Base-by-base conservation (phyloP, 805 yeast genomes). In the Yamadazyma olivae region DNA sequence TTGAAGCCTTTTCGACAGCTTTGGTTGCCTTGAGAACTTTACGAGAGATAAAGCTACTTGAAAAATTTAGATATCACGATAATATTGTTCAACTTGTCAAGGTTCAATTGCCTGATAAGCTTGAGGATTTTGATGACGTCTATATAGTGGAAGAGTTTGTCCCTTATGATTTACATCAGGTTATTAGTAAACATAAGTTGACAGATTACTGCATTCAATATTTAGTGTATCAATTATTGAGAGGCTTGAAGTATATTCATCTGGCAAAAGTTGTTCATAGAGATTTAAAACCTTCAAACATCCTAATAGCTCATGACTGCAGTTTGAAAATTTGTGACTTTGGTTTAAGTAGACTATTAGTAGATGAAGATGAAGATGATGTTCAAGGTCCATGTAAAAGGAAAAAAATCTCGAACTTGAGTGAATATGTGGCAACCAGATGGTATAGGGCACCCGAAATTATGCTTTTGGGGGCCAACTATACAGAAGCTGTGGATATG, bases 401-500 rank as follows among this genome's bases (percentile, higher is more conserved):
- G 14, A n/a, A n/a, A 15, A 20, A 28, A 23, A 55, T 64, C 17
- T 55, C 82, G 0, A 73, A 74, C 44, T 65, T 83, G 64, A 84
- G 91, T 0, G 91, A 84, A 53, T 84, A 84, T 46, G 93, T 84
- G 3, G 91, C 91, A 3, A 84, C 93, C 6, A 65, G 93, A 48
- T 84, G 91, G 91, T 84, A 84, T 54, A 63, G 93, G 35, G 91
- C 91, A 0, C 91, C 91, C 0, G 93, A 84, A 55, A 81, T 84
- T 39, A 84, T 84, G 91, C 59, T 84, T 18, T 77, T 86, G 1
- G 71, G 75, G 41, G 79, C 84, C 27, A 81, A 80, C 49, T 84
- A 84, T 46, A 75, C 90, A 2, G 77, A 82, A 6, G 86, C 89
- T 0, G 81, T 84, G 41, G 93, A 84, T 52, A 68, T 83, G 12